phyloP scores from a whole-genome alignment of 1,284 basidiomycete species.

The Heterobasidion parviporum region DNA sequence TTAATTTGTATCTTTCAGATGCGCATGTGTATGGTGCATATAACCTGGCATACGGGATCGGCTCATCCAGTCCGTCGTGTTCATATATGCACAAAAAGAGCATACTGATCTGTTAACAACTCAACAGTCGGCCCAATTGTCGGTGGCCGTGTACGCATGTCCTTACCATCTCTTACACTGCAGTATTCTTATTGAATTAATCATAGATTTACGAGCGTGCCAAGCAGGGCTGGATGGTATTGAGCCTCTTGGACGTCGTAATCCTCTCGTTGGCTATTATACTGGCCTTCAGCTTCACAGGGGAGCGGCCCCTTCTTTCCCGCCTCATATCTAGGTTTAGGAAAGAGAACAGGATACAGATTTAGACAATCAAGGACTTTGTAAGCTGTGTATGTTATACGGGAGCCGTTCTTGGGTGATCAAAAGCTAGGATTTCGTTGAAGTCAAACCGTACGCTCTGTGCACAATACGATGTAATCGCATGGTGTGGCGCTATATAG shows the following conservation, averaged over 20 bases:
- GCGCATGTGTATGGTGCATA: constrained; percentile 63
- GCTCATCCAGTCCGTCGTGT: constrained; percentile 35
- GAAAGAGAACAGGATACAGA: neutral
- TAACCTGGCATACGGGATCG: constrained; percentile 60
- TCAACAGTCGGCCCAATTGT: constrained; percentile 55
- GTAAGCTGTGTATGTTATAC: neutral
- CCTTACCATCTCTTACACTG: neutral
- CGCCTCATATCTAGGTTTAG: constrained; percentile 9
- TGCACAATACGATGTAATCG: no score
- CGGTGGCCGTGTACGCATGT: constrained; percentile 47
- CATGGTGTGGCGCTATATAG: no score
- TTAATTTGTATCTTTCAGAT: constrained; percentile 25
- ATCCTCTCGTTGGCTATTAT: constrained; percentile 31
- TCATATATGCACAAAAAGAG: constrained; percentile 6
- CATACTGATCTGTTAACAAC: neutral
- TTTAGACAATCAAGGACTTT: neutral
- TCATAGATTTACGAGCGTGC: constrained; percentile 49
- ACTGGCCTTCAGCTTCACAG: constrained; percentile 37
- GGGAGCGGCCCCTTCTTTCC: constrained; percentile 35
- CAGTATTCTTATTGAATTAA: constrained; percentile 2
- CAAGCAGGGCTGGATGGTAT: constrained; percentile 46
- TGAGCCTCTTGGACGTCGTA: constrained; percentile 38
- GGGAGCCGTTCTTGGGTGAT: no score
- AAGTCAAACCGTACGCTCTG: no score
- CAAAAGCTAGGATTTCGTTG: no score